Evolutionary conservation across 345 rosid species (phyloP), one percentile per base, ranked within the genome.

Genomic region (Mercurialis annua): DNA sequence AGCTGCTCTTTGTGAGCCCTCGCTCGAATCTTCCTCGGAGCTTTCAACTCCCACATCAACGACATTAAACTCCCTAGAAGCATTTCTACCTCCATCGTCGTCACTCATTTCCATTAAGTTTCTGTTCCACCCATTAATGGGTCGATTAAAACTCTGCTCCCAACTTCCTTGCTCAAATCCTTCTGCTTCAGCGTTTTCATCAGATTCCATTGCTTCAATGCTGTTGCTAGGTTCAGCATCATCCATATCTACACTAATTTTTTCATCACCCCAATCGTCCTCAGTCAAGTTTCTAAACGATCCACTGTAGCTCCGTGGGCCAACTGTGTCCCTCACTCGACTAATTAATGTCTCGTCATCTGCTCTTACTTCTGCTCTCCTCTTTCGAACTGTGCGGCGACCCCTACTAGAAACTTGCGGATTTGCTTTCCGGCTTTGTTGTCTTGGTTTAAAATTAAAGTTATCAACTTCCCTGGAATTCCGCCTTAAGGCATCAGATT

Each of bases 361-460:
- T 30, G 53, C 58, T 67, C 62, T 76, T 79, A 81, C 87, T 54
- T 84, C 98, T 23, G 85, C 79, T 76, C 96, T 87, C 65, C 86
- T 80, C 86, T 77, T 95, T 69, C 99, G 82, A 68, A 84, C 84
- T 0, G 99, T 95, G 38, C 97, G 74, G 10, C 88, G 93, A 48
- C 99, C 97, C 40, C 94, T 80, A 64, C 86, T 85, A 60, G 85
- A 72, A 49, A 65, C 70, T 75, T 71, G 87, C 43, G 84, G 78
- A 65, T 76, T 77, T 47, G 78, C 69, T 70, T 76, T 73, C 59
- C 71, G 72, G 18, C 69, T 79, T 74, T 71, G 91, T 67, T 77
- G 86, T 73, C 79, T 75, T n/a, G 66, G 67, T 24, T 73, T 79
- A 31, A 55, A 70, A 59, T 69, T 84, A 36, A 83, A 64, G 73